phyloP scores from a whole-genome alignment of 495 filamentous ascomycete species.

The Hypoxylon cercidicola region DNA sequence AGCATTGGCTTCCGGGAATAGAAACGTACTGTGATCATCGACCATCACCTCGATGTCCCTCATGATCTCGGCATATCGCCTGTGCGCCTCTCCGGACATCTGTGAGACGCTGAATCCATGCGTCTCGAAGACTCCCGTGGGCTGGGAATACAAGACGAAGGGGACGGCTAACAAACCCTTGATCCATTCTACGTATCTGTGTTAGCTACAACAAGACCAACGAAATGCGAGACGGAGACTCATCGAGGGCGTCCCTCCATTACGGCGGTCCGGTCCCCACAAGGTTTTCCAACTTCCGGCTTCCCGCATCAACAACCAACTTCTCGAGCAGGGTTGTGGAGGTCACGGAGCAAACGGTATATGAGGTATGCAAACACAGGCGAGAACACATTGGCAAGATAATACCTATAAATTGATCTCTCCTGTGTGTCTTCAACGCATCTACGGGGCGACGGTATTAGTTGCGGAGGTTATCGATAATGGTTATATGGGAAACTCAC shows the following conservation, averaged over 20 bases:
- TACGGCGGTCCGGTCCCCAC: conserved; percentile 69
- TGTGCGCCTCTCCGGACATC: conserved; percentile 73
- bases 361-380: conserved; percentile 9
- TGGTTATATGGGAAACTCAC: conserved; percentile 53
- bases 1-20: not conserved
- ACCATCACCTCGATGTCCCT: conserved; percentile 91
- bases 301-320: conserved; percentile 6
- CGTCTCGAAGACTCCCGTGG: conserved; percentile 79
- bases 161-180: conserved; percentile 93
- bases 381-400: conserved; percentile 13
- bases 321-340: conserved; percentile 11
- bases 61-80: conserved; percentile 94
- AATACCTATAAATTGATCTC: conserved; percentile 83
- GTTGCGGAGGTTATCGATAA: conserved; percentile 21
- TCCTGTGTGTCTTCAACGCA: conserved; percentile 87
- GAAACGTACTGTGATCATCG: conserved; percentile 82
- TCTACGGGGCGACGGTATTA: conserved; percentile 60
- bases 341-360: conserved; percentile 11
- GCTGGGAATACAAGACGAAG: conserved; percentile 96
- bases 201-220: conserved; percentile 23
- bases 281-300: conserved; percentile 7
- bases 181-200: conserved; percentile 63
- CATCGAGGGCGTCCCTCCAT: conserved; percentile 3
- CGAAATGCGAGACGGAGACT: conserved; percentile 8
- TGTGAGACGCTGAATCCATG: conserved; percentile 67